Conservation (phyloP, 192 early-diverging fungal species). For the Coemansia sp. region DNA sequence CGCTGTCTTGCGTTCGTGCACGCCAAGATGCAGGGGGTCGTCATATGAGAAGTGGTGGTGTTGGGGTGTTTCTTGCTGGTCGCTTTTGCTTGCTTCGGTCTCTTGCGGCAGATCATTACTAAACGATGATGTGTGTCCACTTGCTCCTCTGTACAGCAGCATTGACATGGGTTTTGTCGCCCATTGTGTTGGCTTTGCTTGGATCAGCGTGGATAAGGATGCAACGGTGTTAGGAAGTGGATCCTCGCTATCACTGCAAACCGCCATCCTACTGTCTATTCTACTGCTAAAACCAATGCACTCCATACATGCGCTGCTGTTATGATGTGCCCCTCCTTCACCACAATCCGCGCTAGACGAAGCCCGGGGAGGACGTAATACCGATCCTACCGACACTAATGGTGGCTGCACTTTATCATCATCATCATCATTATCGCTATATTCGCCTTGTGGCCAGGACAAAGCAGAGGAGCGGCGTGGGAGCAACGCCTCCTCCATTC, state of each 20-base stretch:
- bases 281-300: background rate
- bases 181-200: background rate
- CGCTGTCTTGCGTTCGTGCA: no score
- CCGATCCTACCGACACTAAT: no score
- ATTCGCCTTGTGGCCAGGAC: background rate
- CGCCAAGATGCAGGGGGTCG: background rate
- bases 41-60: background rate
- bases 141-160: background rate
- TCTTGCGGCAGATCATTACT: background rate
- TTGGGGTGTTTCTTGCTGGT: background rate
- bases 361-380: no score
- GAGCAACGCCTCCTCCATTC: background rate
- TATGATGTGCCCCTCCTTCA: background rate
- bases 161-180: slow-evolving; percentile 1
- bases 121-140: background rate
- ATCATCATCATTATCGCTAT: no score
- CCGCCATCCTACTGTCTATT: background rate
- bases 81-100: background rate
- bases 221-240: background rate
- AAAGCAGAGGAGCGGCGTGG: background rate
- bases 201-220: background rate
- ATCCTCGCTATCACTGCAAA: background rate
- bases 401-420: background rate
- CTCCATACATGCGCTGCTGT: background rate
- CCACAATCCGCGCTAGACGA: background rate